phyloP scores from a whole-genome alignment of 495 filamentous ascomycete species.

The Oleoguttula mirabilis region DNA sequence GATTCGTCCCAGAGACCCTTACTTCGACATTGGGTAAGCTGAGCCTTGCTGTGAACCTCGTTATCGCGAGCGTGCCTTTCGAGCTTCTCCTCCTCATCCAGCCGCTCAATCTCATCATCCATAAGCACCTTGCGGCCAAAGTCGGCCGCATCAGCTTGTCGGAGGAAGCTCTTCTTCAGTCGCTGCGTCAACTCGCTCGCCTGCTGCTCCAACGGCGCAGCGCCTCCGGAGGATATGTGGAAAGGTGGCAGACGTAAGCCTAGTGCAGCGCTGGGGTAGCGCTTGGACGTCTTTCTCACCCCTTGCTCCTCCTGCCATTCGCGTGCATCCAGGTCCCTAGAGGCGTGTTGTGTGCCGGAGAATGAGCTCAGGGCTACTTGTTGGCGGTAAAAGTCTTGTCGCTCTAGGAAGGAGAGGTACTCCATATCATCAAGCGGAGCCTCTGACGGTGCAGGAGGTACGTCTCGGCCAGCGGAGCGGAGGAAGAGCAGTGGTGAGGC shows the following conservation, averaged over 20 bases:
- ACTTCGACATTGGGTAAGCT: neutral
- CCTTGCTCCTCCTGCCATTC: neutral
- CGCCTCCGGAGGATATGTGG: neutral
- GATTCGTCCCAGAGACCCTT: constrained; percentile 1
- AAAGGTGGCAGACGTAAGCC: constrained; percentile 10
- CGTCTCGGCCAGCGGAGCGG: constrained; percentile 36
- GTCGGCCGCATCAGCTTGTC: constrained; percentile 8
- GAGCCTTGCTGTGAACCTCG: neutral
- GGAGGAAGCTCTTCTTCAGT: constrained; percentile 4
- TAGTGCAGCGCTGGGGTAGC: constrained; percentile 8
- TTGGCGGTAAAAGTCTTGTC: neutral
- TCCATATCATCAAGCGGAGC: constrained; percentile 8
- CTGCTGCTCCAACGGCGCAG: constrained; percentile 3
- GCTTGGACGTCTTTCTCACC: neutral
- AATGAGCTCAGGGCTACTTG: neutral
- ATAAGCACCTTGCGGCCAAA: constrained; percentile 15
- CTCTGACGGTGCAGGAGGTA: constrained; percentile 22
- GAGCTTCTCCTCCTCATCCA: neutral
- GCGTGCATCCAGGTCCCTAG: neutral
- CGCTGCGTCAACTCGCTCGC: constrained; percentile 5
- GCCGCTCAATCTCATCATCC: constrained; percentile 10
- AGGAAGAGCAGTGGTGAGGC: constrained; percentile 49
- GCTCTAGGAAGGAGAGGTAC: constrained; percentile 1
- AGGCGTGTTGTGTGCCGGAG: too few species aligned
- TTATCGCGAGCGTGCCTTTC: neutral